phyloP scores from a whole-genome alignment of 2,329 filamentous ascomycete species.

The Aspergillus japonicus region DNA sequence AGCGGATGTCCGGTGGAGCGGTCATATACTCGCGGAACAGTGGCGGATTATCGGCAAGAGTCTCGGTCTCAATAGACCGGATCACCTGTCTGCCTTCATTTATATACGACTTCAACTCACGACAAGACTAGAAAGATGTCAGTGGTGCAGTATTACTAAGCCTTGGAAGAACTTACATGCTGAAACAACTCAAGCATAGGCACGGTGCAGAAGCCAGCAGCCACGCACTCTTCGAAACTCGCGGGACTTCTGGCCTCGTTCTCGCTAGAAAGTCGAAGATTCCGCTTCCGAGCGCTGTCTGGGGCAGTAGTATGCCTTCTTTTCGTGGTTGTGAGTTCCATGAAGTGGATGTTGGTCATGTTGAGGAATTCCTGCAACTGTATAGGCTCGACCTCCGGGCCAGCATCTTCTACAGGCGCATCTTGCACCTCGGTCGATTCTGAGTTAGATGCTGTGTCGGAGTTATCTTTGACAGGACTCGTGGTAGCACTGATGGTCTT shows the following conservation, averaged over 20 bases:
- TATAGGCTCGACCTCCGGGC: conserved; percentile 59
- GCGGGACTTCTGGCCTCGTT: conserved; percentile 24
- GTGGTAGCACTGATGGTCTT: conserved; percentile 41
- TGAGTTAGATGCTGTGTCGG: conserved; percentile 36
- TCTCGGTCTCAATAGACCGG: conserved; percentile 84
- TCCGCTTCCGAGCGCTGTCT: conserved; percentile 40
- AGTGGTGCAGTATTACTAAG: conserved; percentile 21
- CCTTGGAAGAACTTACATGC: conserved; percentile 59
- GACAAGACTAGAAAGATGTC: conserved; percentile 62
- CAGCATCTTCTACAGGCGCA: conserved; percentile 43
- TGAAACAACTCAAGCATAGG: conserved; percentile 94
- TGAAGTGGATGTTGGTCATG: conserved; percentile 95
- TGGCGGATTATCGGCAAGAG: conserved; percentile 83
- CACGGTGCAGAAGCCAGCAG: conserved; percentile 85
- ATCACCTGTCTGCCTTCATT: conserved; percentile 88
- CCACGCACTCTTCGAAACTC: conserved; percentile 71
- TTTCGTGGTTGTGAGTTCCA: conserved; percentile 97
- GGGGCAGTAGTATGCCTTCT: conserved; percentile 77
- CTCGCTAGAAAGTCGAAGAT: conserved; percentile 27
- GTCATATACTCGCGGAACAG: conserved; percentile 89
- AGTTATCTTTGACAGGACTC: conserved; percentile 34
- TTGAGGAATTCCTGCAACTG: conserved; percentile 90
- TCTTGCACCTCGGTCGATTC: conserved; percentile 48
- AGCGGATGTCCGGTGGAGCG: conserved; percentile 76
- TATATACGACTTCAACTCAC: conserved; percentile 95